A percentile compares a stretch with the other conserved stretches of the same genome.
Conservation (phyloP, 129 eudicot genomes). For the Artemisia argyi region DNA sequence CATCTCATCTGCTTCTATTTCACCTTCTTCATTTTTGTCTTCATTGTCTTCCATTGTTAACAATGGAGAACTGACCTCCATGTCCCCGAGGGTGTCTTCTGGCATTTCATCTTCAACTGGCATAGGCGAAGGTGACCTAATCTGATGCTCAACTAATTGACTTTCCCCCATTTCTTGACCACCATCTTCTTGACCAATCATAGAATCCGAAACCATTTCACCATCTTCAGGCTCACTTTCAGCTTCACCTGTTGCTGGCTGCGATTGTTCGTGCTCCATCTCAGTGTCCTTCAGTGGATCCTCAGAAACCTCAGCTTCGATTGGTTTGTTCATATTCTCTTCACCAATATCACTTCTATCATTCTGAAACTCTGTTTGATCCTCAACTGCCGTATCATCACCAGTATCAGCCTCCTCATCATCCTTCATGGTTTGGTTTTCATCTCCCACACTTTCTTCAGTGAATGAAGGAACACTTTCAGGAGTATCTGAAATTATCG, state of each 20-base stretch:
- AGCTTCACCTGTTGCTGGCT: slow-evolving; percentile 44
- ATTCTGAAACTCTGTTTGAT: slow-evolving; percentile 38
- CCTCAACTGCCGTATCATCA: slow-evolving; percentile 40
- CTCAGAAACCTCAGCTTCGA: slow-evolving; percentile 45
- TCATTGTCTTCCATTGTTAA: slow-evolving; percentile 51
- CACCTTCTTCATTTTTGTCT: slow-evolving; percentile 64
- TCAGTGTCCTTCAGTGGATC: slow-evolving; percentile 36
- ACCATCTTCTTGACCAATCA: slow-evolving; percentile 40
- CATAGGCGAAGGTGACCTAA: slow-evolving; percentile 44
- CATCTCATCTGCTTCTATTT: slow-evolving; percentile 32
- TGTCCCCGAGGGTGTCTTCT: slow-evolving; percentile 36
- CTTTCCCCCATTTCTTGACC: slow-evolving; percentile 48
- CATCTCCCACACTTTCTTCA: slow-evolving; percentile 52
- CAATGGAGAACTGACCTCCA: slow-evolving; percentile 53
- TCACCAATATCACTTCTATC: slow-evolving; percentile 39
- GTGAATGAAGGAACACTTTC: slow-evolving; percentile 28
- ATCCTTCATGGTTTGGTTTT: slow-evolving; percentile 40
- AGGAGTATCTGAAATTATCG: slow-evolving; percentile 29
- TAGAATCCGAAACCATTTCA: slow-evolving; percentile 52
- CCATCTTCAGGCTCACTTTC: slow-evolving; percentile 84
- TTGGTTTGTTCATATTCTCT: slow-evolving; percentile 42
- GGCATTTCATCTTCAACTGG: slow-evolving; percentile 41
- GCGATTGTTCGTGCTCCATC: slow-evolving; percentile 51
- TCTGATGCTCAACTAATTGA: slow-evolving; percentile 38
- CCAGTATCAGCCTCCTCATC: slow-evolving; percentile 45